Base-by-base conservation (phyloP, 2,329 filamentous ascomycete genomes). In the Pseudogymnoascus verrucosus region DNA sequence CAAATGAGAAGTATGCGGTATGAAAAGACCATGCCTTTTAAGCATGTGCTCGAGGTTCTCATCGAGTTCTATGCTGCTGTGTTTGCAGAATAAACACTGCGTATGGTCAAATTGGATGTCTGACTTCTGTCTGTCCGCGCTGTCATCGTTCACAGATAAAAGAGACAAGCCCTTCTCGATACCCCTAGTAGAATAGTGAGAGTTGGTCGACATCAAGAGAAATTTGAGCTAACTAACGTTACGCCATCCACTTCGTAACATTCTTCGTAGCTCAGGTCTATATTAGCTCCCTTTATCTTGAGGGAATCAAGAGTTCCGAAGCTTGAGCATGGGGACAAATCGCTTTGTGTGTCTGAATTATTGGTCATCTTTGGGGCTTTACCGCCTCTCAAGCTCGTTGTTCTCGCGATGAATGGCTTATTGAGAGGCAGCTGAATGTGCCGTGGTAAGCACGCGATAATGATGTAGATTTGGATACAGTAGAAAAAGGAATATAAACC, bases 21-120 rank as follows among this genome's bases (percentile, higher is more conserved):
- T 68, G 60, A 77, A 74, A 2, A 84, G 72, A 40, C 80, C 75
- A 67, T 85, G 82, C 2, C 71, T 64, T 16, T 74, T 75, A 26
- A 74, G 75, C 82, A 84, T 84, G 69, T 84, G 82, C 1, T 63
- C 59, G 1, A 80, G 39, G 62, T 76, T 81, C 1, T 72, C 67
- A 1, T 75, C 69, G 8, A 81, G 73, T 21, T 64, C 68, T 0
- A 65, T 8, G 3, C 66, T 75, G 7, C 28, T 37, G 1, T 67
- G 59, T 2, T 70, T 68, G 70, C 80, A 82, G 67, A 82, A 80
- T 3, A 81, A 71, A 64, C 79, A 81, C 36, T 73, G 67, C 7
- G 67, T 68, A 0, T 71, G 68, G 3, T 66, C 63, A 42, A 76
- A 78, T n/a, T 23, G 23, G 47, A 26, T 65, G 36, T 37, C 36